Base-by-base conservation (phyloP, 78 protist genomes). In the Acrasis kona region DNA sequence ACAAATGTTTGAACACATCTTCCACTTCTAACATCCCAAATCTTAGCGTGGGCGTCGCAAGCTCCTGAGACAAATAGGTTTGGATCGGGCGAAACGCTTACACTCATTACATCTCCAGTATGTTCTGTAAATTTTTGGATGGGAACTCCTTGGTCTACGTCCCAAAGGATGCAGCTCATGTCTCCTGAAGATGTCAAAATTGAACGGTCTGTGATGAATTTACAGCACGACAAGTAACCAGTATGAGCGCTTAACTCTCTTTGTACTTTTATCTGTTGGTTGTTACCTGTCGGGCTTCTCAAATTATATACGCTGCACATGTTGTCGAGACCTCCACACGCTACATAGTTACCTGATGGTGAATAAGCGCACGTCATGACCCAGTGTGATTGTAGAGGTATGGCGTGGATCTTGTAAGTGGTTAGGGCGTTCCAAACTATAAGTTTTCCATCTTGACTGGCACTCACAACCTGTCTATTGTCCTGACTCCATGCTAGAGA, bases 351-450 rank as follows among this genome's bases (percentile, higher is more conserved):
- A 12, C 94, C 92, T 3, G 81, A 68, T 36, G 97, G 97, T 28
- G 98, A 75, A 30, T 93, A 95, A 9, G 97, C 98, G 68, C 98
- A 96, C 1, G 97, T 89, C 98, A 94, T 96, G 31, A 96, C 97
- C 97, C 97, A 95, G 39, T 88, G 76, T 9, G 87, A 84, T 32
- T 89, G 86, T 27, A 95, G 87, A 10, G 96, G 95, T 40, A 96
- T 91, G 57, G 92, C 92, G 41, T 88, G 92, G 0, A 92, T 73
- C 77, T 85, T 80, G 75, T 69, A 65, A 31, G 81, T 77, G 6
- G 93, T 78, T 61, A 82, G 42, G 50, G 95, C 96, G 39, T 95
- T 88, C 98, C 98, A 95, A 31, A 95, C 90, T 28, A 95, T 67
- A 36, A 95, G 88, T 83, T 90, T 91, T 42, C 97, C 98, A 41